These are phyloP conservation scores for Hygrophila difformis DNA, from an alignment of 257 asterid genomes.

Conservation along the genomic window DNA sequence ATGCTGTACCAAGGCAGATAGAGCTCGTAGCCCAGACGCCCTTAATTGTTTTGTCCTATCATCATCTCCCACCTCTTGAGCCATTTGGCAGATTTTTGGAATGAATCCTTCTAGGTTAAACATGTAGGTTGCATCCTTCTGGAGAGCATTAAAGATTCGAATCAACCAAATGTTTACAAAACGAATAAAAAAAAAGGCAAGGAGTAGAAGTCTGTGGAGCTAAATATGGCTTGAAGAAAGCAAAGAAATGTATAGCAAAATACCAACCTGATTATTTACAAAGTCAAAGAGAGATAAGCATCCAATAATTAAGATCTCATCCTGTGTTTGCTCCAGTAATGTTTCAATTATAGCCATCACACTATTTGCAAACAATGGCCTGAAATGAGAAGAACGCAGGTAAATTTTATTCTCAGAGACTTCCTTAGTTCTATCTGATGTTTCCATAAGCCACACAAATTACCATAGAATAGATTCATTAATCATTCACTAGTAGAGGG, in stretches of 20 bases:
- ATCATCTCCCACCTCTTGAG: slow-evolving; percentile 89
- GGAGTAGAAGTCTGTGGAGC: slow-evolving; percentile 6
- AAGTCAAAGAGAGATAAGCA: slow-evolving; percentile 87
- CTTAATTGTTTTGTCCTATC: slow-evolving; percentile 47
- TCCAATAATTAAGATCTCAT: slow-evolving; percentile 73
- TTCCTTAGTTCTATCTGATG: neutral
- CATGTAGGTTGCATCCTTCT: slow-evolving; percentile 91
- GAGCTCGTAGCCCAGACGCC: slow-evolving; percentile 75
- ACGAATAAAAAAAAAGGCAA: neutral
- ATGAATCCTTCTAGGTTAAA: slow-evolving; percentile 79
- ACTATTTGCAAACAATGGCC: slow-evolving; percentile 91
- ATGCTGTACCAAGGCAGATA: slow-evolving; percentile 66
- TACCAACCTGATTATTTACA: slow-evolving; percentile 87
- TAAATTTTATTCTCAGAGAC: slow-evolving; percentile 3
- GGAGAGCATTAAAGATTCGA: slow-evolving; percentile 21
- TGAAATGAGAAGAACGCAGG: slow-evolving; percentile 25
- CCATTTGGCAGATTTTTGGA: slow-evolving; percentile 84
- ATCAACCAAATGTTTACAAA: slow-evolving; percentile 8
- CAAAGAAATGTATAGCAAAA: too few species aligned
- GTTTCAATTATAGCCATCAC: slow-evolving; percentile 59
- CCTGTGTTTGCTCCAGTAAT: slow-evolving; percentile 83
- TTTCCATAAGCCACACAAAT: too few species aligned
- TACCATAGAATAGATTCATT: neutral
- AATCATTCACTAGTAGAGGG: too few species aligned
- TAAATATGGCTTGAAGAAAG: slow-evolving; percentile 5